These are phyloP conservation scores for Macadamia integrifolia DNA, from an alignment of 164 flowering plant species.

Conservation along the genomic window DNA sequence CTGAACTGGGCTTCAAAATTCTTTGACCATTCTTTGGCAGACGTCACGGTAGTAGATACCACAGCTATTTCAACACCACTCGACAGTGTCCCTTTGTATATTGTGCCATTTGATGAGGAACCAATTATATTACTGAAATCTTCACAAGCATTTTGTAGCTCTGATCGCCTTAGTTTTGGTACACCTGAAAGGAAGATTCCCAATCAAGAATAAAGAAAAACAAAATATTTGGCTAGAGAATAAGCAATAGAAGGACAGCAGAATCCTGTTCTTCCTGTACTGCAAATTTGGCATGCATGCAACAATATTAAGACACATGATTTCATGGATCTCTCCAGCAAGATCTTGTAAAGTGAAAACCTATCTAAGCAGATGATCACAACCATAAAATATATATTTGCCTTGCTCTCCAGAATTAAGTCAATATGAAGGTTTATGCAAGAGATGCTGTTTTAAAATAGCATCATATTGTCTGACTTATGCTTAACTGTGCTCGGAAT, in stretches of 20 bases:
- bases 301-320: neutral
- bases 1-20: slow-evolving; percentile 47
- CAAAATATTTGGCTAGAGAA: neutral
- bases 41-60: slow-evolving; percentile 29
- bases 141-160: slow-evolving; percentile 80
- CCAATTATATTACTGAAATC: slow-evolving; percentile 86
- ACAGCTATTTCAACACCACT: slow-evolving; percentile 89
- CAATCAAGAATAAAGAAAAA: neutral
- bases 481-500: neutral
- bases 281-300: neutral
- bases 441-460: neutral
- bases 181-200: slow-evolving; percentile 42
- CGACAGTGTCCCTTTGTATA: slow-evolving; percentile 78
- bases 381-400: neutral
- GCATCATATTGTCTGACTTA: neutral
- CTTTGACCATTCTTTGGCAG: slow-evolving; percentile 54
- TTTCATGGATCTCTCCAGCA: neutral
- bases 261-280: too few relatives aligned
- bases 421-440: neutral
- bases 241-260: neutral
- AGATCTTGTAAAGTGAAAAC: neutral
- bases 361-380: neutral
- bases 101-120: slow-evolving; percentile 40
- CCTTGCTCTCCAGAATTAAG: neutral
- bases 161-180: slow-evolving; percentile 61